Base-by-base conservation (phyloP, 805 yeast species). In the Yarrowia keelungensis region DNA sequence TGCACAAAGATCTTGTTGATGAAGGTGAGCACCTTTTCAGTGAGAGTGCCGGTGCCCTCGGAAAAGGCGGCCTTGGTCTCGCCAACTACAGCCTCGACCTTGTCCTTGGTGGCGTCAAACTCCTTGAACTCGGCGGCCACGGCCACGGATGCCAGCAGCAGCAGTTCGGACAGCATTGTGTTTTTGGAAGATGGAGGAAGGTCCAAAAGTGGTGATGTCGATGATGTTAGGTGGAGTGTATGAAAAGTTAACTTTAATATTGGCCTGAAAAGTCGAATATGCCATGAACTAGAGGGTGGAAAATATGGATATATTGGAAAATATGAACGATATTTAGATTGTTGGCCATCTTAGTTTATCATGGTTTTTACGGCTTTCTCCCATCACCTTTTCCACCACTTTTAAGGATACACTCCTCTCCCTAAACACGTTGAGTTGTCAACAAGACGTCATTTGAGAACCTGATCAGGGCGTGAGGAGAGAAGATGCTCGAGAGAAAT, bases 1-100 rank as follows among this genome's bases (percentile, higher is more conserved):
- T 71, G 56, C 69, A 73, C 64, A 47, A 65, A 69, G 26, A 67
- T 54, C 41, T 53, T 39, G 35, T 72, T 71, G 51, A 69, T 71
- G n/a, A 67, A 41, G 16, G 45, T 67, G 32, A 58, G 59, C 15
- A 16, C 19, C 39, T 45, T 42, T 45, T 62, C 41, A 54, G 45
- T 15, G 36, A 36, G 7, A 2, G 65, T 43, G 9, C 64, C 64
- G 26, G 64, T 11, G 9, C 64, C 61, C 39, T 41, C 51, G 65
- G 42, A 9, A 8, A 59, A 4, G 5, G 16, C 65, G 7, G 65
- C 51, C 65, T 59, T 59, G 65, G 65, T 19, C 35, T 47, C 64
- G 35, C 50, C 46, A 5, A 42, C 11, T 26, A 62, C 70, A 10
- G 50, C 68, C 8, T 42, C 47, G 9, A 70, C 38, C 5, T 68